Evolutionary conservation across 139 green algal genomes (phyloP).

Genomic region (Chlamydomonas sp.): DNA sequence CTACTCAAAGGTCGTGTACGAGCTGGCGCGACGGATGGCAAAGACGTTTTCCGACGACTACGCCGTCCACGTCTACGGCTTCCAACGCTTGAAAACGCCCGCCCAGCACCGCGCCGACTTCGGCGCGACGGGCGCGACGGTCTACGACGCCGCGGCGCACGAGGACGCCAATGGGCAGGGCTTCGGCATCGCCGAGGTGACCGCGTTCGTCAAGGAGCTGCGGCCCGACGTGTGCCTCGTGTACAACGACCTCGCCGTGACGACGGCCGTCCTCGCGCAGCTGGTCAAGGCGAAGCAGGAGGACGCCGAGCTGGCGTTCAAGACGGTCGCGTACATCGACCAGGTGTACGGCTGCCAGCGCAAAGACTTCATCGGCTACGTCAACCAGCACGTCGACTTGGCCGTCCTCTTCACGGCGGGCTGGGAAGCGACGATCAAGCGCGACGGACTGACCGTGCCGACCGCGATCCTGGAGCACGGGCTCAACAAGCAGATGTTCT

Average conservation of each 20-base stretch:
- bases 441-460: background rate
- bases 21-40: background rate
- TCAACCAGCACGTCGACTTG: slow-evolving; percentile 1
- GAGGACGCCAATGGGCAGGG: slow-evolving; percentile 2
- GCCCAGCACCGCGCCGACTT: background rate
- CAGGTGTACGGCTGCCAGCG: slow-evolving; percentile 13
- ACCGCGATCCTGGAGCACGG: background rate
- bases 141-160: slow-evolving; percentile 10
- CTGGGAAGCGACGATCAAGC: background rate
- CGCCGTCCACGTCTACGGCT: slow-evolving; percentile 4
- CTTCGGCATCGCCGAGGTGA: background rate
- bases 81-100: slow-evolving; percentile 1
- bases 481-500: background rate
- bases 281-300: background rate
- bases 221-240: slow-evolving; percentile 10
- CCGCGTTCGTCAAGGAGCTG: background rate
- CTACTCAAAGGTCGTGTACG: slow-evolving; percentile 16
- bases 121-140: background rate
- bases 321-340: slow-evolving; percentile 12
- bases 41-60: no score
- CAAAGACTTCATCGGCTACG: background rate
- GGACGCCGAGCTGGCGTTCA: slow-evolving; percentile 12
- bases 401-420: background rate
- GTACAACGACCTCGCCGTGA: slow-evolving; percentile 14
- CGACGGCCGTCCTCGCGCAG: background rate